These are phyloP conservation scores for Centaurea solstitialis DNA, from an alignment of 129 eudicot species.

Conservation along the genomic window DNA sequence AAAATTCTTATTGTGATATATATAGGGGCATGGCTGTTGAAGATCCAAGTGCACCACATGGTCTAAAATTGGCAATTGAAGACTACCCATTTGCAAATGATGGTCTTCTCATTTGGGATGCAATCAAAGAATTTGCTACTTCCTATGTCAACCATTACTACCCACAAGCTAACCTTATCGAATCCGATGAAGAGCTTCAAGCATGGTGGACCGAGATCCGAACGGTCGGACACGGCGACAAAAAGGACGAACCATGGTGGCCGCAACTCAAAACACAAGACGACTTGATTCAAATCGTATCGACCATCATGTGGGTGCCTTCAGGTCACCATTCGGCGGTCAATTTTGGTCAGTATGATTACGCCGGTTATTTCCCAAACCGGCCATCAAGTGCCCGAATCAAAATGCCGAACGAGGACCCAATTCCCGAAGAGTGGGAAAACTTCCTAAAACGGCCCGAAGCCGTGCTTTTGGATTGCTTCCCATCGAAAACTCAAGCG, in stretches of 20 bases:
- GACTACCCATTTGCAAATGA: conserved; percentile 34
- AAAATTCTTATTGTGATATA: not conserved
- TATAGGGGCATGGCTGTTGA: conserved; percentile 25
- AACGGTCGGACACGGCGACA: conserved; percentile 25
- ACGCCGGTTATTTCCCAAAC: conserved; percentile 34
- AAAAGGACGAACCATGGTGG: conserved; percentile 67
- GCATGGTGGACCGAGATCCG: conserved; percentile 83
- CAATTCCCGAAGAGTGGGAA: conserved; percentile 13
- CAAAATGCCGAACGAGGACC: conserved; percentile 32
- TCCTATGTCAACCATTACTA: conserved; percentile 25
- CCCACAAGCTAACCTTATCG: not conserved
- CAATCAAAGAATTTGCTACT: conserved; percentile 24
- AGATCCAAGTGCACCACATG: conserved; percentile 16
- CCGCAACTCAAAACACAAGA: conserved; percentile 41
- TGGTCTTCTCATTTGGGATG: conserved; percentile 39
- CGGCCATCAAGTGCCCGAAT: conserved; percentile 15
- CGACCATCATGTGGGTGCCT: conserved; percentile 31
- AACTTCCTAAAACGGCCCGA: conserved; percentile 47
- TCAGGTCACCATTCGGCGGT: conserved; percentile 77
- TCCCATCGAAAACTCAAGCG: conserved; percentile 68
- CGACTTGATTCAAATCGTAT: conserved; percentile 9
- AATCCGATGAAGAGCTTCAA: conserved; percentile 30
- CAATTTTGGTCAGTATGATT: conserved; percentile 77
- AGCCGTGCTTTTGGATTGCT: conserved; percentile 42
- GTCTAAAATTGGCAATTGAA: conserved; percentile 22